These are phyloP conservation scores for Pichia heedii DNA, from an alignment of 805 yeast genomes.

Conservation along the genomic window DNA sequence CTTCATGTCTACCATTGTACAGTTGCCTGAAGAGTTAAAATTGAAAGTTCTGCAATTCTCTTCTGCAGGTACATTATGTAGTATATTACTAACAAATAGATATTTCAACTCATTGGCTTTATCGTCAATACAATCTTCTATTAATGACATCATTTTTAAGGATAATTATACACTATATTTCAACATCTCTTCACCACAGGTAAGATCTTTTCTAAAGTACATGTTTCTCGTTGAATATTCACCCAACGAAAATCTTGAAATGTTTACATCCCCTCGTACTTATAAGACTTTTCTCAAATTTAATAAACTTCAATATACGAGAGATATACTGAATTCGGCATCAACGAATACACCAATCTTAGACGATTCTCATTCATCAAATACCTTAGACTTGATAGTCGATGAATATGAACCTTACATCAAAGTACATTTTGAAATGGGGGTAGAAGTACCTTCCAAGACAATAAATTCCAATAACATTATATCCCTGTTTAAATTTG, in stretches of 20 bases:
- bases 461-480: not conserved
- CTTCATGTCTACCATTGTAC: not conserved
- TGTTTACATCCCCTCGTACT: not conserved
- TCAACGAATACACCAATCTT: not conserved
- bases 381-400: conserved; percentile 13
- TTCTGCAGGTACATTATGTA: conserved; percentile 10
- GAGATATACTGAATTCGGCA: conserved; percentile 16
- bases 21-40: conserved; percentile 19
- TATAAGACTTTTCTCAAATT: conserved; percentile 11
- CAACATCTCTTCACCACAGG: conserved; percentile 23
- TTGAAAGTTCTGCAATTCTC: conserved; percentile 12
- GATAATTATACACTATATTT: no score
- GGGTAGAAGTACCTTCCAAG: conserved; percentile 6
- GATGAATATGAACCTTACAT: conserved; percentile 20
- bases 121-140: conserved; percentile 1
- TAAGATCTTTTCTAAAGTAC: conserved; percentile 11
- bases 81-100: conserved; percentile 6
- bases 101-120: conserved; percentile 7
- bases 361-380: not conserved
- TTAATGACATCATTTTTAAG: no score
- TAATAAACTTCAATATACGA: conserved; percentile 14
- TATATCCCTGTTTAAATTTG: conserved; percentile 6
- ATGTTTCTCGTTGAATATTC: no score
- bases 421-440: conserved; percentile 17
- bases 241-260: not conserved